Evolutionary conservation across 768 basidiomycete species (phyloP).

Genomic region (Pholiota molesta): DNA sequence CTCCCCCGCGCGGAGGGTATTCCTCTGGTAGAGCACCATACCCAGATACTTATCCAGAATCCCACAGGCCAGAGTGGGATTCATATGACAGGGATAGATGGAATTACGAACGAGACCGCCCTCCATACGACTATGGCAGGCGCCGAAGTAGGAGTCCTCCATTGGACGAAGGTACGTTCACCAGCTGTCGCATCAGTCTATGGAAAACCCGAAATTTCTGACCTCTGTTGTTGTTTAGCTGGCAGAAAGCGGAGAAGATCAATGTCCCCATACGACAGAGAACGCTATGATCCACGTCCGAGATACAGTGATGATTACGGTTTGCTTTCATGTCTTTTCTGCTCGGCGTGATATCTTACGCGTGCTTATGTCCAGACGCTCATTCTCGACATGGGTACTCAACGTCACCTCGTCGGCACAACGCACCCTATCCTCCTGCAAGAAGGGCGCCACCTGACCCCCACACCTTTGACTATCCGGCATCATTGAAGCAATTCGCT

Average conservation of each 20-base stretch:
- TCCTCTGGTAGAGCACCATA: slow-evolving; percentile 53
- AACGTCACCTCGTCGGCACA: slow-evolving; percentile 65
- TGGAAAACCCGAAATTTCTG: slow-evolving; percentile 10
- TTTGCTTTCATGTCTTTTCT: slow-evolving; percentile 36
- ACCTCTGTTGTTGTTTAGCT: slow-evolving; percentile 33
- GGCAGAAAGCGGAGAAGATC: slow-evolving; percentile 83
- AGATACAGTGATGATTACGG: slow-evolving; percentile 84
- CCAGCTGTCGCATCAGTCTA: not conserved
- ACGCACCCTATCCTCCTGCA: slow-evolving; percentile 45
- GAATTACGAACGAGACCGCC: slow-evolving; percentile 68
- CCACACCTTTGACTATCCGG: slow-evolving; percentile 80
- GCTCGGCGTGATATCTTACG: slow-evolving; percentile 13
- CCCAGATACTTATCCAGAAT: slow-evolving; percentile 63
- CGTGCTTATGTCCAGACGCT: slow-evolving; percentile 45
- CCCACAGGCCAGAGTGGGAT: slow-evolving; percentile 71
- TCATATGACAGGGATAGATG: slow-evolving; percentile 74
- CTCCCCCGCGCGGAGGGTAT: slow-evolving; percentile 65
- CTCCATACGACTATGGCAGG: slow-evolving; percentile 66
- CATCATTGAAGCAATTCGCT: slow-evolving; percentile 80
- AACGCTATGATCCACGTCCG: slow-evolving; percentile 81
- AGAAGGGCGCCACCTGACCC: slow-evolving; percentile 78
- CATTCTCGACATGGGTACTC: slow-evolving; percentile 73
- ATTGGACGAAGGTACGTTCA: slow-evolving; percentile 62
- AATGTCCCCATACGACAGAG: slow-evolving; percentile 79
- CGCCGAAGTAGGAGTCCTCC: slow-evolving; percentile 80